phyloP scores from a whole-genome alignment of 1,284 basidiomycete genomes.

The Heterobasidion irregulare region DNA sequence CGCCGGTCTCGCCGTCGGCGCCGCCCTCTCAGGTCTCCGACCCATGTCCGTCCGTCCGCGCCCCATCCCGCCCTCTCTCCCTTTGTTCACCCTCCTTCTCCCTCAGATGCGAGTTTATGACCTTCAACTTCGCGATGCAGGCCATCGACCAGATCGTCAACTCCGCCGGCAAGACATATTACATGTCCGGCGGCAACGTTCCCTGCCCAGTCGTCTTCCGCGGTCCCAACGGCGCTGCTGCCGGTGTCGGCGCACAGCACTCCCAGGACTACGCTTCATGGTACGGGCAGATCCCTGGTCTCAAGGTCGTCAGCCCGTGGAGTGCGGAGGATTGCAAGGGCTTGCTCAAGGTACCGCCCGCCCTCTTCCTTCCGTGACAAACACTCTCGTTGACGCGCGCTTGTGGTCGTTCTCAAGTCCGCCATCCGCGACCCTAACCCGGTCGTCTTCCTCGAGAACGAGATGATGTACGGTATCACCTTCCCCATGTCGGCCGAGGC shows the following conservation, averaged over 20 bases:
- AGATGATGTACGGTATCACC: constrained; percentile 95
- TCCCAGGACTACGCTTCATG: constrained; percentile 90
- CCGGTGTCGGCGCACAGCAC: constrained; percentile 93
- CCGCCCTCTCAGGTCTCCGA: constrained; percentile 89
- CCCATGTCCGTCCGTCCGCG: constrained; percentile 57
- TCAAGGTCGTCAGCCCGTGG: constrained; percentile 98
- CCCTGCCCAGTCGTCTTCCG: constrained; percentile 99
- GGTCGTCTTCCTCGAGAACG: constrained; percentile 98
- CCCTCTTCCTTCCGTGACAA: not conserved
- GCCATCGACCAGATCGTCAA: constrained; percentile 99
- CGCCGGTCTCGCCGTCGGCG: constrained; percentile 92
- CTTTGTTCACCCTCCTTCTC: not conserved
- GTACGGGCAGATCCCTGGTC: constrained; percentile 95
- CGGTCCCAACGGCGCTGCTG: constrained; percentile 97
- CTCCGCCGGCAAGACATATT: constrained; percentile 99
- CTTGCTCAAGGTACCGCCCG: constrained; percentile 72
- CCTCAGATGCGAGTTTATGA: constrained; percentile 97
- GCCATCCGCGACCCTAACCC: constrained; percentile 99
- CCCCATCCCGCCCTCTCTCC: not conserved
- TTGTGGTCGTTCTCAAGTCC: constrained; percentile 36
- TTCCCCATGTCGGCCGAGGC: constrained; percentile 96
- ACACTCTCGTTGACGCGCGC: constrained; percentile 2
- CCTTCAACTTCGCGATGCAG: constrained; percentile 94
- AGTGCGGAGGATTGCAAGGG: constrained; percentile 97
- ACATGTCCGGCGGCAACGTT: constrained; percentile 99